Conservation (phyloP, 768 basidiomycete genomes). For the Phylloporus sp. region DNA sequence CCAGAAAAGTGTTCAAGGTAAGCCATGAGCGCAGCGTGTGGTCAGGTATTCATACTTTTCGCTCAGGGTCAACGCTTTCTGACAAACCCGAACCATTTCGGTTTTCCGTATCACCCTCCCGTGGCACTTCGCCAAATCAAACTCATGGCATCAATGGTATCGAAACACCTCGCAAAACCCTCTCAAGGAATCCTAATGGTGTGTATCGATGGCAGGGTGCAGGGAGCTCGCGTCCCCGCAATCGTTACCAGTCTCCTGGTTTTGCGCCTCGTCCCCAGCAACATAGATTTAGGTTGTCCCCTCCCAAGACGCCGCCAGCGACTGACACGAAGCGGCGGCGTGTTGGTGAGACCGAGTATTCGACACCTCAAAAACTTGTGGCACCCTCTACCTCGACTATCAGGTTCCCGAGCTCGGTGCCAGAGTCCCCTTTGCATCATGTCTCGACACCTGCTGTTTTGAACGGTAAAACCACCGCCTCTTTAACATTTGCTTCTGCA, state of each 20-base stretch:
- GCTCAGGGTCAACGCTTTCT: conserved; percentile 23
- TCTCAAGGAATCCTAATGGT: conserved; percentile 73
- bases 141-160: conserved; percentile 8
- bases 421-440: conserved; percentile 33
- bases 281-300: conserved; percentile 41
- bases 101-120: conserved; percentile 46
- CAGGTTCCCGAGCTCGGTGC: conserved; percentile 20
- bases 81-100: conserved; percentile 56
- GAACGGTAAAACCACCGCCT: conserved; percentile 23
- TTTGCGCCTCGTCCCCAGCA: conserved; percentile 56
- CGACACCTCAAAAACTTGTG: conserved; percentile 32
- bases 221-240: conserved; percentile 65
- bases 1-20: conserved; percentile 48
- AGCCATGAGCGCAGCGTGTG: conserved; percentile 10
- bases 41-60: conserved; percentile 7
- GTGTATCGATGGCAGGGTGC: conserved; percentile 70
- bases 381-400: conserved; percentile 26
- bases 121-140: conserved; percentile 25
- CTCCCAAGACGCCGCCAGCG: conserved; percentile 34
- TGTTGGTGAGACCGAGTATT: conserved; percentile 42
- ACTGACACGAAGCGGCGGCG: conserved; percentile 61
- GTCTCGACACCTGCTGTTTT: conserved; percentile 22
- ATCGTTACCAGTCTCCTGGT: conserved; percentile 70
- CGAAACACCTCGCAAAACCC: conserved; percentile 46
- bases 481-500: conserved; percentile 23